A percentile compares a stretch with the other conserved stretches of the same genome.
These are phyloP conservation scores for Hypoxylon sp. DNA, from an alignment of 2,329 filamentous ascomycete species.

Conservation along the genomic window DNA sequence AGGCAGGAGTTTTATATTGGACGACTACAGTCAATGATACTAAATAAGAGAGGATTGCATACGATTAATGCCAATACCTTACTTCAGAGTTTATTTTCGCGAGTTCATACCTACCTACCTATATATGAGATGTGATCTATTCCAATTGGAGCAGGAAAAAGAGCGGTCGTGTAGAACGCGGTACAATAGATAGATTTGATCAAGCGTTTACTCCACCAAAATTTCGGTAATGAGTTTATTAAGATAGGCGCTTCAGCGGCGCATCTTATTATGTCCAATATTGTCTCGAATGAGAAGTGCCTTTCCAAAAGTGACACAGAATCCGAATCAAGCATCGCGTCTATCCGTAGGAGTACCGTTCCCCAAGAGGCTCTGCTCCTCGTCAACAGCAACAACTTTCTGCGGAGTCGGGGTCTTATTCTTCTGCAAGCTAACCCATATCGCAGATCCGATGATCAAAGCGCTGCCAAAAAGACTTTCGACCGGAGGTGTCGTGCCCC, in stretches of 20 bases:
- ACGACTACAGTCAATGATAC: slow-evolving; percentile 2
- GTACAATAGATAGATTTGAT: background rate
- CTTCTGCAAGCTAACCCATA: slow-evolving; percentile 62
- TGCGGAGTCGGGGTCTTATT: slow-evolving; percentile 48
- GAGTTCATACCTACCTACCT: too few relatives aligned
- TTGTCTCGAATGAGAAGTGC: slow-evolving; percentile 5
- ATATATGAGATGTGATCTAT: background rate
- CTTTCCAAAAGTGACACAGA: background rate
- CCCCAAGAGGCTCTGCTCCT: slow-evolving; percentile 56
- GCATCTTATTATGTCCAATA: background rate
- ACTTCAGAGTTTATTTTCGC: background rate
- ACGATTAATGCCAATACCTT: slow-evolving; percentile 21
- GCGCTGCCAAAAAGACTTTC: slow-evolving; percentile 59
- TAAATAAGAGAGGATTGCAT: background rate
- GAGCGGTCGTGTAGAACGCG: background rate
- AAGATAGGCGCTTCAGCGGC: background rate
- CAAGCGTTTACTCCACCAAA: background rate
- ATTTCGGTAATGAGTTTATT: background rate
- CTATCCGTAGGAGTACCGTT: slow-evolving; percentile 20
- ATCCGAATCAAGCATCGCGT: slow-evolving; percentile 21
- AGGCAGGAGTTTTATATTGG: background rate
- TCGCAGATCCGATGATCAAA: slow-evolving; percentile 60
- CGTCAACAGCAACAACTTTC: slow-evolving; percentile 50
- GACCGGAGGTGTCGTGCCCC: slow-evolving; percentile 60
- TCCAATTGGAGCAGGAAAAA: background rate